Conservation (phyloP, 1,284 basidiomycete genomes). For the Athelia sp. region DNA sequence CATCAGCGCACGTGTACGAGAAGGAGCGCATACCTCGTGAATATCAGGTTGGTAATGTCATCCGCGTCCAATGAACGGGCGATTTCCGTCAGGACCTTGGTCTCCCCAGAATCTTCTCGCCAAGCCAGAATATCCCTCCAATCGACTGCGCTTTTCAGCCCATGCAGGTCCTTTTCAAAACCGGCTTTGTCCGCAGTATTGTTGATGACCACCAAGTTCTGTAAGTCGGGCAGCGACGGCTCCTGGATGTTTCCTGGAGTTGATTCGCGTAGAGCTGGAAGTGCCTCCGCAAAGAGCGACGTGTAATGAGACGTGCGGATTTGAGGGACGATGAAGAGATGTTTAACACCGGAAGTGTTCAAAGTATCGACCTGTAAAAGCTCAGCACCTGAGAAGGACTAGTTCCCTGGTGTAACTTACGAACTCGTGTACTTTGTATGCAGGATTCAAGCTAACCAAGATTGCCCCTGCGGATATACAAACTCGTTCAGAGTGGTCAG, state of each 20-base stretch:
- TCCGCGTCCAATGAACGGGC: conserved; percentile 42
- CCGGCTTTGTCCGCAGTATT: conserved; percentile 30
- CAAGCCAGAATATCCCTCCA: conserved; percentile 65
- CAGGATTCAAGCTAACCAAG: conserved; percentile 78
- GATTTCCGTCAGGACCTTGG: conserved; percentile 34
- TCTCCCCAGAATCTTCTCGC: conserved; percentile 45
- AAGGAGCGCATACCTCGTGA: conserved; percentile 56
- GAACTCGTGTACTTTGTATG: conserved; percentile 70
- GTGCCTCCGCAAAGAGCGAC: conserved; percentile 47
- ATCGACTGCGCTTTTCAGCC: conserved; percentile 50
- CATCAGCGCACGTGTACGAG: neutral
- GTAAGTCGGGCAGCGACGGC: conserved; percentile 54
- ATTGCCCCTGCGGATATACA: conserved; percentile 66
- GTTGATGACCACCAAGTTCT: conserved; percentile 65
- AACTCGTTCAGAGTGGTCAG: conserved; percentile 36
- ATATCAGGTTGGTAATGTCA: conserved; percentile 79
- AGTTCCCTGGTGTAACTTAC: conserved; percentile 30
- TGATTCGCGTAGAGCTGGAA: conserved; percentile 53
- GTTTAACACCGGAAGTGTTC: conserved; percentile 60
- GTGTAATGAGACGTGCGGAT: conserved; percentile 63
- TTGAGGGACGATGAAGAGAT: conserved; percentile 69
- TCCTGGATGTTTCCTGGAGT: conserved; percentile 56
- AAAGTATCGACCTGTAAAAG: conserved; percentile 53
- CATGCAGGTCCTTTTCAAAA: conserved; percentile 22
- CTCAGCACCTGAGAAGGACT: neutral